Conservation (phyloP, 768 basidiomycete genomes). For the Crucibulum laeve region DNA sequence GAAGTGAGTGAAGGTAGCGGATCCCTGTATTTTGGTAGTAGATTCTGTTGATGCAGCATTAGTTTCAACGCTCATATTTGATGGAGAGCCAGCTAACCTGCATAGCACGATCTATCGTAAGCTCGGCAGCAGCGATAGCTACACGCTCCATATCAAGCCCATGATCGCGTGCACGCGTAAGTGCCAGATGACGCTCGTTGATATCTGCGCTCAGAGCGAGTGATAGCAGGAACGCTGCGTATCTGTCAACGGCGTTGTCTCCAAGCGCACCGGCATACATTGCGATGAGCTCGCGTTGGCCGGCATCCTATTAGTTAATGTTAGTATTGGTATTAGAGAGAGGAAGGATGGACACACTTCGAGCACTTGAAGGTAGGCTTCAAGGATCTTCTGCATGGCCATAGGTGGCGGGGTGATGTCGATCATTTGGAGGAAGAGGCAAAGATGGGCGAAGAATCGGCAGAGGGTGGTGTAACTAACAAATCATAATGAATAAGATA, state of each 20-base stretch:
- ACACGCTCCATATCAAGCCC: constrained; percentile 81
- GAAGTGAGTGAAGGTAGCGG: constrained; percentile 58
- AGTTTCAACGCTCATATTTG: constrained; percentile 1
- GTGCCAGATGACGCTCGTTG: constrained; percentile 61
- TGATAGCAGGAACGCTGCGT: constrained; percentile 84
- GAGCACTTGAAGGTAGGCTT: constrained; percentile 84
- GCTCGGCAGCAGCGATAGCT: constrained; percentile 75
- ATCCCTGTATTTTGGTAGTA: constrained; percentile 49
- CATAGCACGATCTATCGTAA: constrained; percentile 69
- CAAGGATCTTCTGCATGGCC: constrained; percentile 77
- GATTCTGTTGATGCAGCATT: constrained; percentile 24
- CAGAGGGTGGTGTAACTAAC: constrained; percentile 65
- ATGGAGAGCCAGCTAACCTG: constrained; percentile 30
- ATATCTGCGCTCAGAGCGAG: constrained; percentile 61
- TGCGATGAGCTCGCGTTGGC: constrained; percentile 82
- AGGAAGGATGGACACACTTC: constrained; percentile 46
- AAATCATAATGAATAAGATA: background rate
- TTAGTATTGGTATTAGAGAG: background rate
- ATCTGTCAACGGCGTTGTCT: constrained; percentile 87
- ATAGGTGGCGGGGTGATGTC: constrained; percentile 67
- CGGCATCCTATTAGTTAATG: constrained; percentile 48
- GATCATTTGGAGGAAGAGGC: constrained; percentile 83
- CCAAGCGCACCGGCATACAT: constrained; percentile 91
- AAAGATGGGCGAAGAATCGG: constrained; percentile 92
- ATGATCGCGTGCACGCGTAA: constrained; percentile 77